Conservation (phyloP, 2,329 filamentous ascomycete species). For the Fusarium sp. region DNA sequence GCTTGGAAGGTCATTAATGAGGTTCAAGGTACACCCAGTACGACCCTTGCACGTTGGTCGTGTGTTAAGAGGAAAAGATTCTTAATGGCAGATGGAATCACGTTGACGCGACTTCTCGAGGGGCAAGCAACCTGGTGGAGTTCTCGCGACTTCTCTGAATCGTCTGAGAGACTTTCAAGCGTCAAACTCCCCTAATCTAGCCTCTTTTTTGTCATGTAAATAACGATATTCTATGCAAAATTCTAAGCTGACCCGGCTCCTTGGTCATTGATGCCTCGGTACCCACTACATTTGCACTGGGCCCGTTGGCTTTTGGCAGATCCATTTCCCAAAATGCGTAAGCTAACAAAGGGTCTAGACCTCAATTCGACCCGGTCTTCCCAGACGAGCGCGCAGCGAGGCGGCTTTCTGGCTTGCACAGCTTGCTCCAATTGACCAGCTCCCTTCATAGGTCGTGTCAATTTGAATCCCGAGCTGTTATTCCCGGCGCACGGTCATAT, state of each 20-base stretch:
- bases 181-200: not conserved
- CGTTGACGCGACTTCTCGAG: not conserved
- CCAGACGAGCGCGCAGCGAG: constrained; percentile 9
- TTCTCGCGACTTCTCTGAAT: not conserved
- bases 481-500: constrained; percentile 34
- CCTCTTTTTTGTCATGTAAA: not conserved
- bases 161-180: not conserved
- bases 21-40: constrained; percentile 14
- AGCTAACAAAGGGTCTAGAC: constrained; percentile 36
- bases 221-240: not conserved
- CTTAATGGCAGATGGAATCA: not conserved
- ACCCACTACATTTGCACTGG: constrained; percentile 24
- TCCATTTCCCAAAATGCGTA: constrained; percentile 30
- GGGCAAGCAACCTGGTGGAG: not conserved
- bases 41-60: constrained; percentile 2
- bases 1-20: constrained; percentile 21
- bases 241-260: constrained; percentile 17
- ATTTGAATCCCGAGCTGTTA: constrained; percentile 24
- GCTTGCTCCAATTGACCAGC: constrained; percentile 9
- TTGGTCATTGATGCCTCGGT: constrained; percentile 7
- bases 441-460: constrained; percentile 1
- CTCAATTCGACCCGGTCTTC: constrained; percentile 26
- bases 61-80: not conserved
- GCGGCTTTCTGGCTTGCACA: not conserved
- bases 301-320: constrained; percentile 27